Base-by-base conservation (phyloP, 192 early-diverging fungal genomes). In the Helicostylum pulchrum region DNA sequence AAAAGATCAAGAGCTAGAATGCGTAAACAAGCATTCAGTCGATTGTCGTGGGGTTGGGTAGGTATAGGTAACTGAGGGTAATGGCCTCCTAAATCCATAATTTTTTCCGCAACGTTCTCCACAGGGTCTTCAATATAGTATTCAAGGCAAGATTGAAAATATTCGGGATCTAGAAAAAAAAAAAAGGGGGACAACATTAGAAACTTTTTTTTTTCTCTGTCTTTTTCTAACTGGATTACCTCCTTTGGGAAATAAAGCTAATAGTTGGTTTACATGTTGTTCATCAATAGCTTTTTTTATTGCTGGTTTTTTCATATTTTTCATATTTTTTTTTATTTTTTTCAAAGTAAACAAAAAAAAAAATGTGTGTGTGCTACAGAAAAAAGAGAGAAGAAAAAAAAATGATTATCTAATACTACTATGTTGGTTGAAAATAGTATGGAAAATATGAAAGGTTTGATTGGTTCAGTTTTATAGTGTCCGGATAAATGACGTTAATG, bases 101-200 rank as follows among this genome's bases (percentile, higher is more conserved):
- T 62, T 43, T 77, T 77, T 49, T 77, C 76, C 6, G 65, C 57
- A 20, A 77, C 67, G 2, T 62, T 60, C 17, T 70, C 68, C 4
- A 77, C 68, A 59, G 70, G 72, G 45, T 71, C 61, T 26, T 64
- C 51, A 17, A 58, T 17, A 32, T 77, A 77, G 44, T 63, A 61
- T 14, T 12, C 52, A 12, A 74, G 32, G 64, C 76, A 77, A 36
- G 66, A 46, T 48, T 43, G 34, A 53, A 77, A 70, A 31, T 77
- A 77, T 20, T 60, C 65, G 15, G 60, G 72, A 71, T 77, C 76
- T 75, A 59, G 14, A 21, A 17, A 36, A 3, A 23, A 21, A 26
- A 26, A 26, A 26, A 26, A n/a, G n/a, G 0, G 21, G n/a, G 19
- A 21, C 19, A 23, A 23, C 26, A 2, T 26, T 26, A 26, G 26